Evolutionary conservation across 2,329 filamentous ascomycete species (phyloP), one percentile per base, ranked within the genome.

Genomic region (Ilyonectria robusta): DNA sequence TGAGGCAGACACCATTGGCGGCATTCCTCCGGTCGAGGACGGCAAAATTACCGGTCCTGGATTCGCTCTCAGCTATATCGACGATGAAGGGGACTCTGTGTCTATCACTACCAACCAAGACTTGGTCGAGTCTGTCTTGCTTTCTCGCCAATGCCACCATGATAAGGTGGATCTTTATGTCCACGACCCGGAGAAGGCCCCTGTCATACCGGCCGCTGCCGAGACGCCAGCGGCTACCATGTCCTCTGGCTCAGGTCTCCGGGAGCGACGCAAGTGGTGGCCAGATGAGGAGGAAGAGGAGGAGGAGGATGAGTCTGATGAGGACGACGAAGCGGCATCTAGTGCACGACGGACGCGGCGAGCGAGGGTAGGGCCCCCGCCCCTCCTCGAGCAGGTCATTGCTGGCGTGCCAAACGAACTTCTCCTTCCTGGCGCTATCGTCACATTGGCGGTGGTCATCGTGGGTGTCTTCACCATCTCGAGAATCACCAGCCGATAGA

Each of bases 121-220:
- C 78, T 88, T 99, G 47, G 83, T 96, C 2, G 96, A 99, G 81
- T 94, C 96, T 2, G 94, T 99, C 72, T 86, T 91, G 21, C 88
- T 98, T 31, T 94, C 95, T 5, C 92, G 94, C 67, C 91, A 93
- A 65, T 87, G 89, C 51, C 90, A 86, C 73, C 91, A 90, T 51
- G 96, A 98, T 74, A 99, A 99, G 86, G 96, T 99, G 21, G 96
- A 99, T 76, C 87, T 99, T 17, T 98, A 97, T 76, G 95, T 98
- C 13, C 96, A 99, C 79, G 93, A 99, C 75, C 95, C 95, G 1
- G 90, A 94, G 70, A 92, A 96, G 82, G 91, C 95, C n/a, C 93
- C 95, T 0, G 87, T 94, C n/a, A 84, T 21, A 53, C 50, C 19
- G 50, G n/a, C 90, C 10, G 84, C 88, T 1, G 86, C 85, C 26